These are phyloP conservation scores for Heterobasidion annosum DNA, from an alignment of 1,284 basidiomycete species.

Conservation along the genomic window DNA sequence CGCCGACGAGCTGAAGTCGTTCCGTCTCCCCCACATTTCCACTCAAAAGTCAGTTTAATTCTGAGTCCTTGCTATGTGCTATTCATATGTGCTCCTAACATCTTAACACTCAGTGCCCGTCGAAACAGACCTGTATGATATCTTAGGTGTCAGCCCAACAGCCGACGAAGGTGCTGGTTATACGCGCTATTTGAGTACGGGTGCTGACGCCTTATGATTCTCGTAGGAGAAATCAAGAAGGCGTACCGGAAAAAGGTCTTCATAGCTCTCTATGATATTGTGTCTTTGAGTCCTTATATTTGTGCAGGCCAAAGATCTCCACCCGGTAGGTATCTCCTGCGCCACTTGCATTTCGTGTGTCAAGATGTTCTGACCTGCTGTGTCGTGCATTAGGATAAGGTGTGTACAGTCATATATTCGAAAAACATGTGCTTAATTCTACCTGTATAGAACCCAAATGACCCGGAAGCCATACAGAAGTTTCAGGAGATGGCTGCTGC, in stretches of 20 bases:
- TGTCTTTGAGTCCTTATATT: slow-evolving; percentile 14
- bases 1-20: neutral
- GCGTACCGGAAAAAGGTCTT: slow-evolving; percentile 84
- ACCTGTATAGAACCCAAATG: slow-evolving; percentile 60
- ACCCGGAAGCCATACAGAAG: slow-evolving; percentile 67
- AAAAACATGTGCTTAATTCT: neutral
- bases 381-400: slow-evolving; percentile 48
- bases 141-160: slow-evolving; percentile 61
- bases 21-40: neutral
- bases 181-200: neutral
- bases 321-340: slow-evolving; percentile 57
- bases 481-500: slow-evolving; percentile 89
- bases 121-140: slow-evolving; percentile 73
- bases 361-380: slow-evolving; percentile 4
- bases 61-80: slow-evolving; percentile 4
- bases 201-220: slow-evolving; percentile 5
- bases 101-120: slow-evolving; percentile 44
- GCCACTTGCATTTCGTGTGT: neutral
- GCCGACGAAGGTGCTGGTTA: slow-evolving; percentile 57
- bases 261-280: slow-evolving; percentile 7
- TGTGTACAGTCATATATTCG: slow-evolving; percentile 16
- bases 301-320: slow-evolving; percentile 76
- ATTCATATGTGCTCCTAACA: slow-evolving; percentile 7
- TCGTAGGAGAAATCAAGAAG: slow-evolving; percentile 78
- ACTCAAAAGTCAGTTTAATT: slow-evolving; percentile 3